These are phyloP conservation scores for Claviceps arundinis DNA, from an alignment of 2,329 filamentous ascomycete genomes.

Conservation along the genomic window DNA sequence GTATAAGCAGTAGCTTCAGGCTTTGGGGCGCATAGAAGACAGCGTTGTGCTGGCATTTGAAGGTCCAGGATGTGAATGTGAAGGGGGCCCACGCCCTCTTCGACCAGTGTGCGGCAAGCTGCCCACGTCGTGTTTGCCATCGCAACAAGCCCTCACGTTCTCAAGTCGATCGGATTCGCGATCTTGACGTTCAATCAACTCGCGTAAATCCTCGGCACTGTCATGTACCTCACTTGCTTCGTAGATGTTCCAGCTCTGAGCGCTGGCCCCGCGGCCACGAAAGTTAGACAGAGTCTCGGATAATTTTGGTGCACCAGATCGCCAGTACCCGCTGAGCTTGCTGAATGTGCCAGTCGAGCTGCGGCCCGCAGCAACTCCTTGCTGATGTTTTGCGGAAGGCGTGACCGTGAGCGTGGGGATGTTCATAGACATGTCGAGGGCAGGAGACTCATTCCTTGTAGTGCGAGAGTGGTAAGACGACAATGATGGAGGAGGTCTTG, in stretches of 20 bases:
- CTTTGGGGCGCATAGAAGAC: conserved; percentile 23
- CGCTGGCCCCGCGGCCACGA: conserved; percentile 35
- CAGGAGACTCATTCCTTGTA: conserved; percentile 52
- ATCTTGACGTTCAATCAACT: conserved; percentile 67
- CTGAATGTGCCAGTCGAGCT: conserved; percentile 36
- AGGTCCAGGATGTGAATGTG: conserved; percentile 24
- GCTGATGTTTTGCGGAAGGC: conserved; percentile 30
- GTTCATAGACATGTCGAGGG: conserved; percentile 32
- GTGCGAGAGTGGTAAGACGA: conserved; percentile 71
- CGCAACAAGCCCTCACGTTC: conserved; percentile 93
- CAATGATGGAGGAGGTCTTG: conserved; percentile 49
- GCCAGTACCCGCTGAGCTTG: conserved; percentile 48
- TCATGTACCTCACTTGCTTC: conserved; percentile 54
- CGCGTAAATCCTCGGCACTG: conserved; percentile 69
- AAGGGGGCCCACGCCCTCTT: conserved; percentile 27
- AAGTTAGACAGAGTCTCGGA: conserved; percentile 40
- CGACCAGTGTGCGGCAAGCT: conserved; percentile 37
- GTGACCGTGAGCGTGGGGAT: conserved; percentile 47
- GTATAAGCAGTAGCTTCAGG: conserved; percentile 10
- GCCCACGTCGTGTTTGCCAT: conserved; percentile 78
- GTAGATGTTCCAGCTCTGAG: conserved; percentile 37
- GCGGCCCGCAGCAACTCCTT: conserved; percentile 13
- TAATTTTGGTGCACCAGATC: conserved; percentile 28
- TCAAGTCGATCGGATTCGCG: conserved; percentile 68
- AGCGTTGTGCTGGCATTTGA: conserved; percentile 22